Evolutionary conservation across 1,284 basidiomycete species (phyloP).

Genomic region (Cerrena zonata): DNA sequence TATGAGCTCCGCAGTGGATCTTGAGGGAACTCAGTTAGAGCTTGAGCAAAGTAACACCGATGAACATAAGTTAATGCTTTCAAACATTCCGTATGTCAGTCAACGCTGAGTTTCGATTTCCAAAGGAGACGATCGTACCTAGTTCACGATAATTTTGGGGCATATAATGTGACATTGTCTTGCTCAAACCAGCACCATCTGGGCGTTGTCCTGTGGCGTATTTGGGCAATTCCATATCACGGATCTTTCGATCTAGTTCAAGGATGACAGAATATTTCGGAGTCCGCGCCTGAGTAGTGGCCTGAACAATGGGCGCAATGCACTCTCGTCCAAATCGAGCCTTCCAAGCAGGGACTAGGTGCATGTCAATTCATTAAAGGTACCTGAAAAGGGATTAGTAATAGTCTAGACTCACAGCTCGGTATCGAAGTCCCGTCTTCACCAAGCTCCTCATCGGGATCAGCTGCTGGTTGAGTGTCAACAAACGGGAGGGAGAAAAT

Average conservation of each 20-base stretch:
- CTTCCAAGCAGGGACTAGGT: conserved; percentile 64
- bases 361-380: neutral
- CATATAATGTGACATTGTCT: conserved; percentile 50
- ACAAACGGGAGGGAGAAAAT: conserved; percentile 27
- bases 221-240: conserved; percentile 29
- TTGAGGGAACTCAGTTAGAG: conserved; percentile 49
- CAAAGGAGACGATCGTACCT: conserved; percentile 34
- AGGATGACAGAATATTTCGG: conserved; percentile 40
- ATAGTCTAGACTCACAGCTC: conserved; percentile 20
- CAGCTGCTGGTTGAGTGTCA: conserved; percentile 26
- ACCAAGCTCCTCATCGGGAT: conserved; percentile 22
- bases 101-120: conserved; percentile 1
- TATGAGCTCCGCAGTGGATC: conserved; percentile 57
- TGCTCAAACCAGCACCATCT: conserved; percentile 38
- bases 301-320: conserved; percentile 58
- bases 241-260: conserved; percentile 27
- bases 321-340: conserved; percentile 65
- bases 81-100: neutral
- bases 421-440: conserved; percentile 24
- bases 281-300: conserved; percentile 56
- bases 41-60: conserved; percentile 59
- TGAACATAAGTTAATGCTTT: conserved; percentile 59
- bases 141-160: conserved; percentile 56
- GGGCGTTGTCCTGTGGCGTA: conserved; percentile 26
- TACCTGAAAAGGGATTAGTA: neutral